A percentile compares a stretch with the other conserved stretches of the same genome.
Evolutionary conservation across 805 yeast species (phyloP).

Genomic region (Ogataea populi-albae): DNA sequence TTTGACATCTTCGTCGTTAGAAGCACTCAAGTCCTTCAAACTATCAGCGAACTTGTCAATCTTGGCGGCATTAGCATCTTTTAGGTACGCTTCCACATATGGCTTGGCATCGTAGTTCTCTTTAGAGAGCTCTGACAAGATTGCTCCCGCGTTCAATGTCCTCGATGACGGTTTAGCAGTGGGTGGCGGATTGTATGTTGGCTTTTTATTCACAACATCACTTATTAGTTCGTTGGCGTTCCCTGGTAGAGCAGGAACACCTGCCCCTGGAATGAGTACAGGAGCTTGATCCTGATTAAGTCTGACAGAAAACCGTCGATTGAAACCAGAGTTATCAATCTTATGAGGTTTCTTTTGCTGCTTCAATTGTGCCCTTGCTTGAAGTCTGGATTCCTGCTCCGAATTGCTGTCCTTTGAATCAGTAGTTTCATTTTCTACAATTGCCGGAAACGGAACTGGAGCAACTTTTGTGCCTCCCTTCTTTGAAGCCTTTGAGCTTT

Average conservation of each 20-base stretch:
- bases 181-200: neutral
- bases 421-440: neutral
- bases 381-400: slow-evolving; percentile 2
- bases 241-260: slow-evolving; percentile 15
- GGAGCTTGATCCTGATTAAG: slow-evolving; percentile 18
- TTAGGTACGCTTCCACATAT: slow-evolving; percentile 48
- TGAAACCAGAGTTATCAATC: slow-evolving; percentile 19
- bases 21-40: slow-evolving; percentile 44
- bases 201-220: neutral
- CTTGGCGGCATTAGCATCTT: slow-evolving; percentile 66
- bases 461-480: slow-evolving; percentile 3
- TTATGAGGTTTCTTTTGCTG: slow-evolving; percentile 16
- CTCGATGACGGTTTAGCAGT: slow-evolving; percentile 4
- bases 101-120: slow-evolving; percentile 45
- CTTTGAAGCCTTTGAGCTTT: neutral
- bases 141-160: slow-evolving; percentile 22
- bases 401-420: too few relatives aligned
- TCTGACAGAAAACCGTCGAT: slow-evolving; percentile 25
- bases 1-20: slow-evolving; percentile 57
- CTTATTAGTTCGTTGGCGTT: slow-evolving; percentile 3
- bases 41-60: slow-evolving; percentile 66
- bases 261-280: slow-evolving; percentile 1
- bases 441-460: slow-evolving; percentile 3
- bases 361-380: slow-evolving; percentile 3
- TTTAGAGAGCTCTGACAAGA: slow-evolving; percentile 36